Percentiles rank a stretch among this genome's conserved stretches.
Evolutionary conservation across 495 filamentous ascomycete genomes (phyloP).

Genomic region (Hypomontagnella submonticulosa): DNA sequence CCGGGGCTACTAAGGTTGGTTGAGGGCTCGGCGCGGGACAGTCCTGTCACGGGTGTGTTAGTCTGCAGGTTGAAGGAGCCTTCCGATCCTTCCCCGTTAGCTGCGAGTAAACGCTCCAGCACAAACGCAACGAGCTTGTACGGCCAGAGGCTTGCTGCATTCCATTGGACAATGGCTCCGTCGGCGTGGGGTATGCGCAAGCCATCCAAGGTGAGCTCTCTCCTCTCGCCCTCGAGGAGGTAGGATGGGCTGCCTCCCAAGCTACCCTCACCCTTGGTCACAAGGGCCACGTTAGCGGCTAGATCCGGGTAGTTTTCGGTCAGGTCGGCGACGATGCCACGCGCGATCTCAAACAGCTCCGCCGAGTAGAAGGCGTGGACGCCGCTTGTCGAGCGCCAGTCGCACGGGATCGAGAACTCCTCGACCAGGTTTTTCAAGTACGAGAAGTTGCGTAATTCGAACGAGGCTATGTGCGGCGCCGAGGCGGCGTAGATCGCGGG

Average conservation of each 20-base stretch:
- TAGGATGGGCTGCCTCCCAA: slow-evolving; percentile 47
- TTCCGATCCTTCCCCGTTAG: slow-evolving; percentile 22
- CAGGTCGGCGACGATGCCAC: slow-evolving; percentile 55
- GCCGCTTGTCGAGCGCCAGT: slow-evolving; percentile 63
- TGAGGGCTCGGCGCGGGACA: slow-evolving; percentile 42
- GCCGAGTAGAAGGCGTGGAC: slow-evolving; percentile 65
- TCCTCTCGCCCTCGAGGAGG: slow-evolving; percentile 39
- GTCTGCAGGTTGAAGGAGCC: slow-evolving; percentile 76
- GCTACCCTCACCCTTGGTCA: slow-evolving; percentile 32
- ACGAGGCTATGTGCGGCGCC: slow-evolving; percentile 63
- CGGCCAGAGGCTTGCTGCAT: slow-evolving; percentile 73
- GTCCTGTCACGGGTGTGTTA: slow-evolving; percentile 69
- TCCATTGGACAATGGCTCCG: slow-evolving; percentile 59
- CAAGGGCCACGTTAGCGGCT: slow-evolving; percentile 46
- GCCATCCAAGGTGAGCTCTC: slow-evolving; percentile 45
- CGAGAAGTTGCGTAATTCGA: slow-evolving; percentile 71
- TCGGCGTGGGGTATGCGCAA: slow-evolving; percentile 53
- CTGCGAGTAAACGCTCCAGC: slow-evolving; percentile 65
- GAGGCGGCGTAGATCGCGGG: slow-evolving; percentile 65
- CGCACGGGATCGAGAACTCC: slow-evolving; percentile 67
- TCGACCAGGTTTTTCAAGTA: slow-evolving; percentile 64
- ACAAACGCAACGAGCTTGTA: slow-evolving; percentile 80
- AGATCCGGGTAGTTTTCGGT: slow-evolving; percentile 63
- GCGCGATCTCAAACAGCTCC: slow-evolving; percentile 62
- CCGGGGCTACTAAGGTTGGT: slow-evolving; percentile 22